These are phyloP conservation scores for Solanum neorickii DNA, from an alignment of 257 asterid species.

Conservation along the genomic window DNA sequence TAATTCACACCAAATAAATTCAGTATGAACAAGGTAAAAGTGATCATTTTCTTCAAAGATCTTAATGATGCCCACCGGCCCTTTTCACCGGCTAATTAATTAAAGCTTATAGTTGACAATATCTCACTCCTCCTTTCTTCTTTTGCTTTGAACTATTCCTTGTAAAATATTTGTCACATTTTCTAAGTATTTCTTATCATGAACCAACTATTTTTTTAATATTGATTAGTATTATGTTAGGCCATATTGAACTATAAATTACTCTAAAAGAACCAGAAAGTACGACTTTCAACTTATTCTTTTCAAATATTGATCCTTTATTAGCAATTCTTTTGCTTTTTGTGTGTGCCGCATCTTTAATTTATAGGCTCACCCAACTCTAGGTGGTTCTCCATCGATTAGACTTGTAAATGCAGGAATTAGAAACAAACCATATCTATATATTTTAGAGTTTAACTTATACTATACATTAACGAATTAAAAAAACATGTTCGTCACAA, in stretches of 20 bases:
- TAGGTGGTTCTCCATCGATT: background rate
- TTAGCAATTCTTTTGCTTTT: background rate
- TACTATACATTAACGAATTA: background rate
- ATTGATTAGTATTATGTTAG: background rate
- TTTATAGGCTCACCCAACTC: background rate
- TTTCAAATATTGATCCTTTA: background rate
- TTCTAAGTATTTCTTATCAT: background rate
- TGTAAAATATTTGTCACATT: background rate
- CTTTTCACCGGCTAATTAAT: background rate
- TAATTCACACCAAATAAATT: too few species aligned
- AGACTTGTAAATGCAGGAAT: background rate
- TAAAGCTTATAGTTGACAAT: background rate
- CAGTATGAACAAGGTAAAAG: background rate
- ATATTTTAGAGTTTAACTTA: background rate
- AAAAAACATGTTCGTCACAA: background rate
- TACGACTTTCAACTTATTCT: background rate
- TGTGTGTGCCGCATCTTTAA: background rate
- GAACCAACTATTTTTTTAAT: background rate
- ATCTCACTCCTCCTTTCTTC: background rate
- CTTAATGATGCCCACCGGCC: background rate
- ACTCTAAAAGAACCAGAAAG: background rate
- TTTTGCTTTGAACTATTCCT: background rate
- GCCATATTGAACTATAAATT: background rate
- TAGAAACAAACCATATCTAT: background rate
- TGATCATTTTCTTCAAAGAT: background rate